phyloP scores from a whole-genome alignment of 495 filamentous ascomycete species.

The Penicillium silybi region DNA sequence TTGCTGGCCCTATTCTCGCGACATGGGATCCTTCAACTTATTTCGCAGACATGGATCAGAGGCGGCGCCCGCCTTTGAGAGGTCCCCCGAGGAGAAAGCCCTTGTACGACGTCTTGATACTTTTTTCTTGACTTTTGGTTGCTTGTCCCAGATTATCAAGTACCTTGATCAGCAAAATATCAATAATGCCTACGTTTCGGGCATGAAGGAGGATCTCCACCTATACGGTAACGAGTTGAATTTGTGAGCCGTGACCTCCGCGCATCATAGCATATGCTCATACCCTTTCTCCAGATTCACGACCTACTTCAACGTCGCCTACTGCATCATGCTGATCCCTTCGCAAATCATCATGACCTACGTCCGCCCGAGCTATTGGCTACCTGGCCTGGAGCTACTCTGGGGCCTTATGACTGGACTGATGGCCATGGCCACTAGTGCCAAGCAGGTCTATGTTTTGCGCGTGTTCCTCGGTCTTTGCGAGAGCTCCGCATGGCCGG shows the following conservation, averaged over 20 bases:
- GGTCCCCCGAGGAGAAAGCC: slow-evolving; percentile 26
- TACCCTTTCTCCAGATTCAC: slow-evolving; percentile 22
- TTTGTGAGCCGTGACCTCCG: slow-evolving; percentile 9
- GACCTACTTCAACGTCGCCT: slow-evolving; percentile 55
- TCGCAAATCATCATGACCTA: slow-evolving; percentile 52
- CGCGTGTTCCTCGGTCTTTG: slow-evolving; percentile 31
- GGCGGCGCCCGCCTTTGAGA: slow-evolving; percentile 5
- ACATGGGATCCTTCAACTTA: slow-evolving; percentile 18
- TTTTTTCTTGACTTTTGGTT: slow-evolving; percentile 30
- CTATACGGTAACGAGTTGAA: slow-evolving; percentile 48
- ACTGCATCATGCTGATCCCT: slow-evolving; percentile 58
- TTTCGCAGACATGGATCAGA: slow-evolving; percentile 15
- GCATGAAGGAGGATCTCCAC: slow-evolving; percentile 32
- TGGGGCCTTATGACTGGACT: slow-evolving; percentile 41
- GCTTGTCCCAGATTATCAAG: slow-evolving; percentile 45
- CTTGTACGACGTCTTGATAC: slow-evolving; percentile 30
- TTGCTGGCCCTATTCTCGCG: background rate
- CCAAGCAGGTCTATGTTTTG: slow-evolving; percentile 27
- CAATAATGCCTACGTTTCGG: slow-evolving; percentile 48
- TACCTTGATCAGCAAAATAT: slow-evolving; percentile 55
- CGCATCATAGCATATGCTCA: background rate
- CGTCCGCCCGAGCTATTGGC: slow-evolving; percentile 52
- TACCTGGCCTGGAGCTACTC: slow-evolving; percentile 49
- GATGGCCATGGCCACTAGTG: slow-evolving; percentile 22
- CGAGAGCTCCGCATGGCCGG: slow-evolving; percentile 31